These are phyloP conservation scores for Alternaria brassicae DNA, from an alignment of 2,329 filamentous ascomycete species.

Conservation along the genomic window DNA sequence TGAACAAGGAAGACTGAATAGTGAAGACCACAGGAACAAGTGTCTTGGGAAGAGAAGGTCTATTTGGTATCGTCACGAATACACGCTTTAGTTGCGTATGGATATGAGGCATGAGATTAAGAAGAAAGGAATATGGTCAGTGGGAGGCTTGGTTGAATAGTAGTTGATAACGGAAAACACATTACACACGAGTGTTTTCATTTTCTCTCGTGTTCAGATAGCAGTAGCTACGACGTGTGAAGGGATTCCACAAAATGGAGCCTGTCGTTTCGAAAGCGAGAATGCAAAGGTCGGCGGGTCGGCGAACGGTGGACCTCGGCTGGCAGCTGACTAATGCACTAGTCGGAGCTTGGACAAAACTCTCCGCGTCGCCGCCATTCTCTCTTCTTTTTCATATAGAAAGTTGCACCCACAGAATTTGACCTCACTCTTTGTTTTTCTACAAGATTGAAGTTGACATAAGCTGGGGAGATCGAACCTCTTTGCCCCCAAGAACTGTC, in stretches of 20 bases:
- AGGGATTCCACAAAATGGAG: too few relatives aligned
- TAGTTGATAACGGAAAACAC: background rate
- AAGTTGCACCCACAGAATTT: constrained; percentile 61
- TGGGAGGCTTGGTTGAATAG: background rate
- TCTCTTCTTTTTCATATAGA: constrained; percentile 38
- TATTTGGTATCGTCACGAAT: background rate
- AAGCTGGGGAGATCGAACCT: constrained; percentile 59
- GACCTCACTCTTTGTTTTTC: constrained; percentile 58
- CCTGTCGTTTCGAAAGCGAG: background rate
- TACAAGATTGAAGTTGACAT: constrained; percentile 65
- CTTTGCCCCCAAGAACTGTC: constrained; percentile 50
- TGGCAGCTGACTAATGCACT: constrained; percentile 7
- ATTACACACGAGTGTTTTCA: background rate
- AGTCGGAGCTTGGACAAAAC: constrained; percentile 22
- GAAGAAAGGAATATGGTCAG: background rate
- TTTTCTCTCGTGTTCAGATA: background rate
- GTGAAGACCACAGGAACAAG: background rate
- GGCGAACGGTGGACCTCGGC: constrained; percentile 2
- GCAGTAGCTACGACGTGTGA: too few relatives aligned
- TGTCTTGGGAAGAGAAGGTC: background rate
- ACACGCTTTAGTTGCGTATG: background rate
- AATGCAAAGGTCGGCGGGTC: background rate
- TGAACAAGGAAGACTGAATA: background rate
- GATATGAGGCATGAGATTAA: background rate
- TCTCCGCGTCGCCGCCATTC: constrained; percentile 15